Conservation (phyloP, 1,284 basidiomycete genomes). For the Boletus sp. region DNA sequence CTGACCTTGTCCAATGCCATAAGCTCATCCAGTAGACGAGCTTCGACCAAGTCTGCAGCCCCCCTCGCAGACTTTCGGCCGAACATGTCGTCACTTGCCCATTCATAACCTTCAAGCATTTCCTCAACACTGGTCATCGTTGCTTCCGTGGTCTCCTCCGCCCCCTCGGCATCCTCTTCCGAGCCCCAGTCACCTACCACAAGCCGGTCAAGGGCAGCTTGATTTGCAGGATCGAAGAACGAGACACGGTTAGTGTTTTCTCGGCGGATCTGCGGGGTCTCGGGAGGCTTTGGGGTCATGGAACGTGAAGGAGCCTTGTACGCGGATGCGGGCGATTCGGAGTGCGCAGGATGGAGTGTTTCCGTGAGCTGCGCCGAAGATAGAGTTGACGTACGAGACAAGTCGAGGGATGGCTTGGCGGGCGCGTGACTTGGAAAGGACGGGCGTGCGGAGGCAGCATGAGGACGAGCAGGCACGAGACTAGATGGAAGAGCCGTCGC, state of each 20-base stretch:
- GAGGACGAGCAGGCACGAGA: constrained; percentile 25
- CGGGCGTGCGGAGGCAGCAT: constrained; percentile 18
- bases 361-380: constrained; percentile 8
- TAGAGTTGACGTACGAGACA: constrained; percentile 20
- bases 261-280: constrained; percentile 41
- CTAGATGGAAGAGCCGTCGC: constrained; percentile 18
- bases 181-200: constrained; percentile 47
- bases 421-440: constrained; percentile 13
- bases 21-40: constrained; percentile 80
- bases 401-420: constrained; percentile 23
- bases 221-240: constrained; percentile 75
- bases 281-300: constrained; percentile 21
- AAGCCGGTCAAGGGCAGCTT: constrained; percentile 69
- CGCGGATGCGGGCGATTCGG: constrained; percentile 16
- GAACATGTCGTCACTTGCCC: constrained; percentile 73
- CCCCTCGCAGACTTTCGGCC: constrained; percentile 59
- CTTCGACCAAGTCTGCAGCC: constrained; percentile 86
- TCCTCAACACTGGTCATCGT: constrained; percentile 92
- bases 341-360: constrained; percentile 3
- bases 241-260: constrained; percentile 67
- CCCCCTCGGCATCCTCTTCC: constrained; percentile 55
- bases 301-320: constrained; percentile 11
- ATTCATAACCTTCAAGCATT: constrained; percentile 98
- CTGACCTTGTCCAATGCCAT: constrained; percentile 85
- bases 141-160: constrained; percentile 73